phyloP scores from a whole-genome alignment of 225 moss, liverwort and hornwort species.

The Pleurozium schreberi region DNA sequence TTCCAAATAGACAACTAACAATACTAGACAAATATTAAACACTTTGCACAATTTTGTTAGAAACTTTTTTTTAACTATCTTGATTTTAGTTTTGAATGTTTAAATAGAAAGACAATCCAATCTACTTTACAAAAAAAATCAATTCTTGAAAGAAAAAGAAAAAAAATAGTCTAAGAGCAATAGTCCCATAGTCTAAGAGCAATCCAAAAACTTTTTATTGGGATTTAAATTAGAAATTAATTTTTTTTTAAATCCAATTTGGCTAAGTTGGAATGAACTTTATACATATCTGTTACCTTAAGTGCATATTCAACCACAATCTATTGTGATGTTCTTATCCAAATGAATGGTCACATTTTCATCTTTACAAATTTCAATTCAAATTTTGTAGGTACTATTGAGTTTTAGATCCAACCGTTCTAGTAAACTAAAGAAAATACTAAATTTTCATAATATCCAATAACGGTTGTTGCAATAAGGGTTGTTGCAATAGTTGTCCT shows the following conservation, averaged over 20 bases:
- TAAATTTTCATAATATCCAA: neutral
- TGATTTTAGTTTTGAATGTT: neutral
- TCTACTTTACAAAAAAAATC: neutral
- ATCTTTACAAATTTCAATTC: neutral
- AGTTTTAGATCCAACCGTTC: neutral
- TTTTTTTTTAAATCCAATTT: neutral
- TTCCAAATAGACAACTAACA: neutral
- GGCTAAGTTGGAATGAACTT: neutral
- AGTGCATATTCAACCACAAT: neutral
- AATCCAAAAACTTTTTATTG: too few relatives aligned
- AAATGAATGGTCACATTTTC: neutral
- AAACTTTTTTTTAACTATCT: neutral
- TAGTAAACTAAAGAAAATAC: neutral
- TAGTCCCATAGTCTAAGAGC: too few relatives aligned
- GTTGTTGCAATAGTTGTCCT: too few relatives aligned
- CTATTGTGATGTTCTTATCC: accelerated
- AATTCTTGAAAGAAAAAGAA: too few relatives aligned
- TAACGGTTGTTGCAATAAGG: too few relatives aligned
- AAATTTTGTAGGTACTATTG: neutral
- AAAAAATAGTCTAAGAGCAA: too few relatives aligned
- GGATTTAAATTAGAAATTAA: too few relatives aligned
- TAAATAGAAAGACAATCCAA: neutral
- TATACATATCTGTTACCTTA: neutral
- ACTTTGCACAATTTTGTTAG: neutral
- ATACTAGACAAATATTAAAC: neutral